phyloP scores from a whole-genome alignment of 257 asterid genomes.

The Prunella vulgaris region DNA sequence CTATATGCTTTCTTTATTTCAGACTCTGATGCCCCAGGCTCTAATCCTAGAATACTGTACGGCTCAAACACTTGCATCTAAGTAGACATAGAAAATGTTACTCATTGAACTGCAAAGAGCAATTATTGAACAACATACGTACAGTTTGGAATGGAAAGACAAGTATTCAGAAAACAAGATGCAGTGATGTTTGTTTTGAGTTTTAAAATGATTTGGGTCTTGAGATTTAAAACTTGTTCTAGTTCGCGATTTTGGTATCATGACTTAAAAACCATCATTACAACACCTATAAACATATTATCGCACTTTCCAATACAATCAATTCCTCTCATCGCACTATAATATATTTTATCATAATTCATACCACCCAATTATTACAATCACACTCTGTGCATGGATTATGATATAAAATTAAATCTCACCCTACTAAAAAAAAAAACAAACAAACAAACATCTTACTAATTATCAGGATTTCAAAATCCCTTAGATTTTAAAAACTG shows the following conservation, averaged over 20 bases:
- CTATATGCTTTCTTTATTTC: conserved; percentile 94
- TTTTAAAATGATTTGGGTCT: neutral
- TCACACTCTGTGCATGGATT: no score
- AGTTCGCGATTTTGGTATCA: neutral
- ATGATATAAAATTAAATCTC: neutral
- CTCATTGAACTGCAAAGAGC: neutral
- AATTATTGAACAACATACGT: neutral
- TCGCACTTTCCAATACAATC: neutral
- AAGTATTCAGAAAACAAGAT: neutral
- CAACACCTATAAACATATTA: neutral
- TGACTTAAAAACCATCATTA: neutral
- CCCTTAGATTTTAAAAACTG: neutral
- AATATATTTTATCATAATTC: neutral
- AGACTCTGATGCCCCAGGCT: conserved; percentile 81
- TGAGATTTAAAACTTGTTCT: neutral
- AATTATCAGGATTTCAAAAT: neutral
- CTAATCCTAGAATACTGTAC: conserved; percentile 84
- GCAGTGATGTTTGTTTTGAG: neutral
- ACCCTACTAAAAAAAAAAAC: neutral
- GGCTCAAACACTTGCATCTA: conserved; percentile 93
- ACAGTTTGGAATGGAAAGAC: neutral
- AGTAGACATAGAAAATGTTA: conserved; percentile 11
- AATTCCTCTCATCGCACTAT: neutral
- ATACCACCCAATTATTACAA: neutral
- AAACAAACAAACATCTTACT: neutral